These are phyloP conservation scores for Escallonia herrerae DNA, from an alignment of 129 eudicot genomes.

Conservation along the genomic window DNA sequence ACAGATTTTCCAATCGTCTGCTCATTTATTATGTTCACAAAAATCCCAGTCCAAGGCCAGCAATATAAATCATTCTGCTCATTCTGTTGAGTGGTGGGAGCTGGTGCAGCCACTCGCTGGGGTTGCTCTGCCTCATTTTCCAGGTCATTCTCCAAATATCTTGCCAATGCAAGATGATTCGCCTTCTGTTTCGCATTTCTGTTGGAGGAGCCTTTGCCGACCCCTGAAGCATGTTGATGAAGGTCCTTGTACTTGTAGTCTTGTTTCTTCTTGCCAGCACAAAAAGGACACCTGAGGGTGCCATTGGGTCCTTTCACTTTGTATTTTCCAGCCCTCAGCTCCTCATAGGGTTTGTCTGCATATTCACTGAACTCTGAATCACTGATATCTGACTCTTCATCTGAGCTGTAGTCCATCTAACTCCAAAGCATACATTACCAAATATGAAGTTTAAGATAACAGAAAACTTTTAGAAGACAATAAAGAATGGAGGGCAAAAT, in stretches of 20 bases:
- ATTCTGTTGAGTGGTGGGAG: conserved; percentile 25
- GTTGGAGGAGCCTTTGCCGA: conserved; percentile 72
- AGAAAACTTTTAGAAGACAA: too few relatives aligned
- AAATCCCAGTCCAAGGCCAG: conserved; percentile 87
- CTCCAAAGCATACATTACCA: conserved; percentile 1
- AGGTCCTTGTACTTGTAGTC: conserved; percentile 82
- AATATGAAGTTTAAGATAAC: too few relatives aligned
- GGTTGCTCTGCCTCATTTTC: conserved; percentile 44
- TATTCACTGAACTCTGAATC: conserved; percentile 77
- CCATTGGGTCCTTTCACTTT: conserved; percentile 63
- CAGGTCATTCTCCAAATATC: conserved; percentile 55
- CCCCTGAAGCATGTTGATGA: conserved; percentile 81
- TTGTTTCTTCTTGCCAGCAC: conserved; percentile 95
- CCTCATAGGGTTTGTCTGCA: conserved; percentile 64
- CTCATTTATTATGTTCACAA: conserved; percentile 45
- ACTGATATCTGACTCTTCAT: conserved; percentile 80
- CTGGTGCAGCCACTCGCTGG: conserved; percentile 18
- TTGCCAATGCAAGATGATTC: conserved; percentile 71
- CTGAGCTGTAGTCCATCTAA: conserved; percentile 72
- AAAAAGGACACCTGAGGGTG: conserved; percentile 78
- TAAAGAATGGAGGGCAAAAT: too few relatives aligned
- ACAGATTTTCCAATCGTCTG: conserved; percentile 20
- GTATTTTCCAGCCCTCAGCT: conserved; percentile 43
- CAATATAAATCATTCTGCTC: conserved; percentile 44
- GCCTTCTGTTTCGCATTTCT: conserved; percentile 81